phyloP scores from a whole-genome alignment of 2,329 filamentous ascomycete genomes.

The Pseudohalonectria lignicola region DNA sequence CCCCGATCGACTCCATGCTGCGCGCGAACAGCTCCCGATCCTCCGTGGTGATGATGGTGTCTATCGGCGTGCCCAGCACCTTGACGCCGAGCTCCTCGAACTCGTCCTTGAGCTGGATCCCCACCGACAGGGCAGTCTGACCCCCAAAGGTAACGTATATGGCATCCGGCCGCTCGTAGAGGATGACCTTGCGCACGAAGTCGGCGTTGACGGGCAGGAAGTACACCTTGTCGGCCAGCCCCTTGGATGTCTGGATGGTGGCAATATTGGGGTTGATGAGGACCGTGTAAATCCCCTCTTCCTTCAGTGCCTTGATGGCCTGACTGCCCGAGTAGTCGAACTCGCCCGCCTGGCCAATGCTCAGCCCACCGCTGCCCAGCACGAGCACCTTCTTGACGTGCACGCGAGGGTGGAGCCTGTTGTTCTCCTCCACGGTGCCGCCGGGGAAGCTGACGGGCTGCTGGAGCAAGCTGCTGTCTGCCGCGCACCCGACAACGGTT shows the following conservation, averaged over 20 bases:
- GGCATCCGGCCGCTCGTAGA: constrained; percentile 86
- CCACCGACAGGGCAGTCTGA: constrained; percentile 91
- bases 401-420: constrained; percentile 64
- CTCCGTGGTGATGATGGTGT: constrained; percentile 97
- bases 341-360: constrained; percentile 95
- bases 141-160: constrained; percentile 98
- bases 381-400: constrained; percentile 90
- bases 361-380: constrained; percentile 86
- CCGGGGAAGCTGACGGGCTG: constrained; percentile 80
- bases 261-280: constrained; percentile 99
- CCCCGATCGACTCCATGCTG: constrained; percentile 96
- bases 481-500: constrained; percentile 63
- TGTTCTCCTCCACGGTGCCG: constrained; percentile 69
- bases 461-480: constrained; percentile 54
- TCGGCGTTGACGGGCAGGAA: constrained; percentile 95
- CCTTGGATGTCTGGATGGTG: constrained; percentile 97
- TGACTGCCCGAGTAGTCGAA: constrained; percentile 98
- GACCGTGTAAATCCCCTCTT: constrained; percentile 96
- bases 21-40: constrained; percentile 95
- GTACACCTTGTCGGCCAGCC: constrained; percentile 95
- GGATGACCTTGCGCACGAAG: constrained; percentile 94
- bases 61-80: constrained; percentile 91
- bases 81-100: constrained; percentile 87
- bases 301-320: constrained; percentile 95
- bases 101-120: constrained; percentile 95